phyloP scores from a whole-genome alignment of 495 filamentous ascomycete genomes.

The Cercophora scortea region DNA sequence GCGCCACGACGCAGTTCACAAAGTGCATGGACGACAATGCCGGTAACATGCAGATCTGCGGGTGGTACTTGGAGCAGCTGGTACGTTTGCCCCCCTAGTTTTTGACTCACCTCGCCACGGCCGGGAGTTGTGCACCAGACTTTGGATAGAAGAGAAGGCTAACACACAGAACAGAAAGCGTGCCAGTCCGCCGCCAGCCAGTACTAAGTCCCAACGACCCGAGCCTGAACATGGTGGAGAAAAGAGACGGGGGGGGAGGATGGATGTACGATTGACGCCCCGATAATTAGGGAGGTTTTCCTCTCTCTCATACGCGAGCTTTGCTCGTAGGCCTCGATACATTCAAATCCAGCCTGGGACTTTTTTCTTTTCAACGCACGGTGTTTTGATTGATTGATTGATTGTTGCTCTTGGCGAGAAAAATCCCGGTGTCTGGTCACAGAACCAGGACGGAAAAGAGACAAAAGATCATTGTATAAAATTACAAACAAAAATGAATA shows the following conservation, averaged over 20 bases:
- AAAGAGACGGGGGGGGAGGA: not conserved
- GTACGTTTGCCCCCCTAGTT: conserved; percentile 23
- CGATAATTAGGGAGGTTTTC: no score
- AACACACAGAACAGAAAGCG: conserved; percentile 55
- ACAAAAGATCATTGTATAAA: not conserved
- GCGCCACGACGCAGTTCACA: conserved; percentile 77
- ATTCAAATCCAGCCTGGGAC: no score
- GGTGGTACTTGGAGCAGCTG: conserved; percentile 97
- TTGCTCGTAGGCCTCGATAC: no score
- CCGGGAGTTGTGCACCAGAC: not conserved
- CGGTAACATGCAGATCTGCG: conserved; percentile 91
- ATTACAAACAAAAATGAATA: not conserved
- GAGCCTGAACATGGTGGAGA: not conserved
- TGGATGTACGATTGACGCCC: no score
- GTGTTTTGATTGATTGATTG: no score
- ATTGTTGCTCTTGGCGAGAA: no score
- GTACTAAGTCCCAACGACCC: conserved; percentile 49
- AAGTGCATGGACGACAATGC: conserved; percentile 91
- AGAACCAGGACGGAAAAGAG: not conserved
- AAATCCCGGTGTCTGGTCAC: no score
- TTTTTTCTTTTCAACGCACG: no score
- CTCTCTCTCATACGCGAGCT: no score
- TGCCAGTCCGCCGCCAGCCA: conserved; percentile 85
- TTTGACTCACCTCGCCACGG: not conserved
- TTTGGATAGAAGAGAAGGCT: conserved; percentile 1